phyloP scores from a whole-genome alignment of 495 filamentous ascomycete genomes.

The Neurospora sp. region DNA sequence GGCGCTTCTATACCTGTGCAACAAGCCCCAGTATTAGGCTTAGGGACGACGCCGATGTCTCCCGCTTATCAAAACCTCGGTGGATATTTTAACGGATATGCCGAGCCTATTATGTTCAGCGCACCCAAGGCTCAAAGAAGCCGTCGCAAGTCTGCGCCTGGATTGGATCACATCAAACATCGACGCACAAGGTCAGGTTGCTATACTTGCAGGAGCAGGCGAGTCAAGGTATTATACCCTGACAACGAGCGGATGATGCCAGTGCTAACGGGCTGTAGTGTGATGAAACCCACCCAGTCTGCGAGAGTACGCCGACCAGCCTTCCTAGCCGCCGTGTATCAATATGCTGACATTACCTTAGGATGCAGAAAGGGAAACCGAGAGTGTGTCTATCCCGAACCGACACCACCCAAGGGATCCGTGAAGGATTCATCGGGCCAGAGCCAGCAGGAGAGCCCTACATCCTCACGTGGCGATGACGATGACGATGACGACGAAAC shows the following conservation, averaged over 20 bases:
- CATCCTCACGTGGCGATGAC: conserved; percentile 42
- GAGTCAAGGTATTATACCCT: conserved; percentile 65
- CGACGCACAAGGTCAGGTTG: conserved; percentile 89
- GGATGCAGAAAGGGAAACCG: conserved; percentile 78
- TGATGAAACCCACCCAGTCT: conserved; percentile 76
- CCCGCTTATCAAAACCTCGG: conserved; percentile 32
- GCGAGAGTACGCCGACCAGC: conserved; percentile 54
- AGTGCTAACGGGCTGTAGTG: conserved; percentile 42
- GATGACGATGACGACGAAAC: conserved; percentile 44
- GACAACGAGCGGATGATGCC: background rate
- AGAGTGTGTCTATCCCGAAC: conserved; percentile 74
- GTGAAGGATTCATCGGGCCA: conserved; percentile 36
- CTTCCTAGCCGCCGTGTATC: conserved; percentile 2
- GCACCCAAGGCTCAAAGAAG: conserved; percentile 43
- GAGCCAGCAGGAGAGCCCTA: conserved; percentile 41
- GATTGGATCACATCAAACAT: conserved; percentile 79
- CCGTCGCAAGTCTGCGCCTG: conserved; percentile 46
- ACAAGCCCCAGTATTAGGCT: conserved; percentile 20
- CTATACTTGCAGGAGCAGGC: conserved; percentile 79
- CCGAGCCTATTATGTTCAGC: conserved; percentile 38
- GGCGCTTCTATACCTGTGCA: conserved; percentile 25
- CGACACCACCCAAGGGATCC: conserved; percentile 40
- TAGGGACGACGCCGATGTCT: conserved; percentile 22
- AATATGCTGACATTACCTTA: conserved; percentile 23
- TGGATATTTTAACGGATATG: conserved; percentile 34